These are phyloP conservation scores for Fusarium dimerum DNA, from an alignment of 2,329 filamentous ascomycete species.

Conservation along the genomic window DNA sequence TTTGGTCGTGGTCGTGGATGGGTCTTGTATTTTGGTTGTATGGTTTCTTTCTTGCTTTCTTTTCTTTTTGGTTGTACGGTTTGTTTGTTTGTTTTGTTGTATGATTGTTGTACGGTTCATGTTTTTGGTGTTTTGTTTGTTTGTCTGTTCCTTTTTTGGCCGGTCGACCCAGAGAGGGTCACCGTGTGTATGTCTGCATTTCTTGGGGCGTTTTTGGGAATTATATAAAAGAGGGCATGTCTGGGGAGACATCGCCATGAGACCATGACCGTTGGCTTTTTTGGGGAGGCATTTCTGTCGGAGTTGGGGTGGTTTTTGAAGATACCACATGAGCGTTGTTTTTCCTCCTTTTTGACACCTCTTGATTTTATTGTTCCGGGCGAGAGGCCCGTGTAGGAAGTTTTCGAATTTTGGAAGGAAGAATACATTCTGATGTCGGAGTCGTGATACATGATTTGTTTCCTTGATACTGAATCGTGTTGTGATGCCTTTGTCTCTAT, in stretches of 20 bases:
- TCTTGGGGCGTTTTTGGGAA: too few relatives aligned
- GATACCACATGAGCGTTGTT: background rate
- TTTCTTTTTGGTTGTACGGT: background rate
- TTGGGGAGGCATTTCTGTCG: too few relatives aligned
- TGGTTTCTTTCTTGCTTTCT: background rate
- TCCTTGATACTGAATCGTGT: background rate
- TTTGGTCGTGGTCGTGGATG: background rate
- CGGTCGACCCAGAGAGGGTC: too few relatives aligned
- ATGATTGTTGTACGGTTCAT: too few relatives aligned
- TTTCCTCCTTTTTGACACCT: background rate
- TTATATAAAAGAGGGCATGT: too few relatives aligned
- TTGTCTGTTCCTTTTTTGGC: too few relatives aligned
- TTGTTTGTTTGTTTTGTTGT: background rate
- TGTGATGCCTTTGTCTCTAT: background rate
- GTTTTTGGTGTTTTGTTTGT: background rate
- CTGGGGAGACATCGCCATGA: too few relatives aligned
- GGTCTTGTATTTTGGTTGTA: background rate
- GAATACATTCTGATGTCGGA: background rate
- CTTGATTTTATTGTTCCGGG: too few relatives aligned
- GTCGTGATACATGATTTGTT: background rate
- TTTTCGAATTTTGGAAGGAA: background rate
- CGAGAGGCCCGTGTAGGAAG: background rate
- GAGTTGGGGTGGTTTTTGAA: background rate
- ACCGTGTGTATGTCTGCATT: too few relatives aligned
- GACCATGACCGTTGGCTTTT: too few relatives aligned